These are phyloP conservation scores for Mesotaenium endlicherianum DNA, from an alignment of 139 green algal genomes.

Conservation along the genomic window DNA sequence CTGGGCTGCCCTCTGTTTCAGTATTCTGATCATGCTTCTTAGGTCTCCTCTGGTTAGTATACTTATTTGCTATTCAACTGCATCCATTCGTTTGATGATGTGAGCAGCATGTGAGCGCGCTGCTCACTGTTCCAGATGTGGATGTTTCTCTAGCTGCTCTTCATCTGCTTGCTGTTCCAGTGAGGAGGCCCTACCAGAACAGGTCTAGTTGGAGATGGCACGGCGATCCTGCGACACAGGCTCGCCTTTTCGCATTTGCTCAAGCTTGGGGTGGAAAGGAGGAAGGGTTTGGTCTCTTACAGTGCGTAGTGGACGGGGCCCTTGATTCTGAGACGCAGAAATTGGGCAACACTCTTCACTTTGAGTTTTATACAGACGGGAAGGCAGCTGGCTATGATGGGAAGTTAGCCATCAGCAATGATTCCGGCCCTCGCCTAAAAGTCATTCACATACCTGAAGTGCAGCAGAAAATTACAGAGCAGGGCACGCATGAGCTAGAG, in stretches of 20 bases:
- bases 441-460: conserved; percentile 61
- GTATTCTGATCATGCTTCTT: not conserved
- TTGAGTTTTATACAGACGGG: conserved; percentile 67
- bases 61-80: conserved; percentile 1
- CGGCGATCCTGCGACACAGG: conserved; percentile 61
- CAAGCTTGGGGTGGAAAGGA: conserved; percentile 82
- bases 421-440: conserved; percentile 23
- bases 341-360: conserved; percentile 63
- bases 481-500: conserved; percentile 58
- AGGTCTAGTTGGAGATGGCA: conserved; percentile 64
- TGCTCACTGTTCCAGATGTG: conserved; percentile 69
- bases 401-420: not conserved
- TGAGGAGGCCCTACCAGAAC: conserved; percentile 71
- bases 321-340: conserved; percentile 1
- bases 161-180: conserved; percentile 65
- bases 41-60: too few relatives aligned
- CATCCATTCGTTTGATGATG: conserved; percentile 6
- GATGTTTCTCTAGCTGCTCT: conserved; percentile 73
- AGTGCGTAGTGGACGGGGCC: conserved; percentile 40
- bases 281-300: conserved; percentile 70
- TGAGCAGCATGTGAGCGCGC: conserved; percentile 61
- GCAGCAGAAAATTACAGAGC: conserved; percentile 40
- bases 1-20: not conserved
- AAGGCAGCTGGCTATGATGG: not conserved
- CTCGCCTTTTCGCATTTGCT: conserved; percentile 67